Base-by-base conservation (phyloP, 768 basidiomycete genomes). In the Podaxis rugospora region DNA sequence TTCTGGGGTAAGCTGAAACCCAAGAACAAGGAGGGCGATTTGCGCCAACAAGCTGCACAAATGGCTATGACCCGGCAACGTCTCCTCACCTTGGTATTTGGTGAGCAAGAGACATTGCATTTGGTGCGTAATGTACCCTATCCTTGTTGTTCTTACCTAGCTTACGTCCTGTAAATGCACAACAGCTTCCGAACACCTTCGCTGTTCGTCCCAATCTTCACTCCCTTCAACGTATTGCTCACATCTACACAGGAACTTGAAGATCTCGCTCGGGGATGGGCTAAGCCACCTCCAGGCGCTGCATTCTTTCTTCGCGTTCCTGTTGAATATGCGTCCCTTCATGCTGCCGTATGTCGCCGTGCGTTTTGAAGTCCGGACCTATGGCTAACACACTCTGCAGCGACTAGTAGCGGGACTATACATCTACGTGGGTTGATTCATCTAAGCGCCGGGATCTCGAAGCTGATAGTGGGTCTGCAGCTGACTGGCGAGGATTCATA, bases 401-500 rank as follows among this genome's bases (percentile, higher is more conserved):
- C 84, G 91, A 59, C 74, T 92, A 62, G 89, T 93, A 10, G 80
- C 91, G 54, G 89, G 91, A 11, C 88, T 89, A 18, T 93, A 89
- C 69, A 90, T 94, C 67, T 93, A 91, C 74, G 92, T 91, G 71
- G 54, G 85, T 74, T 42, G 40, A 10, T 5, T 50, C 46, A 36
- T 50, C 14, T 59, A 55, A 46, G 32, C 9, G 25, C 51, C 32
- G 37, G 37, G 56, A 64, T 61, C 21, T 39, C 54, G 37, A 53
- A 23, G 21, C 64, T 64, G 44, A 71, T 57, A 50, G 63, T n/a
- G 32, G 32, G 42, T 58, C 58, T 46, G 18, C 64, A 93, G 91
- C 77, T 93, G 60, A 90, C 89, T 13, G 83, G 88, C 55, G 91
- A 94, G 70, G 92, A 93, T 67, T 93, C 92, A 5, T 94, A 86